Percentiles rank a stretch among this genome's conserved stretches.
phyloP scores from a whole-genome alignment of 176 grass and related monocot species.

The Zoysia pacifica region DNA sequence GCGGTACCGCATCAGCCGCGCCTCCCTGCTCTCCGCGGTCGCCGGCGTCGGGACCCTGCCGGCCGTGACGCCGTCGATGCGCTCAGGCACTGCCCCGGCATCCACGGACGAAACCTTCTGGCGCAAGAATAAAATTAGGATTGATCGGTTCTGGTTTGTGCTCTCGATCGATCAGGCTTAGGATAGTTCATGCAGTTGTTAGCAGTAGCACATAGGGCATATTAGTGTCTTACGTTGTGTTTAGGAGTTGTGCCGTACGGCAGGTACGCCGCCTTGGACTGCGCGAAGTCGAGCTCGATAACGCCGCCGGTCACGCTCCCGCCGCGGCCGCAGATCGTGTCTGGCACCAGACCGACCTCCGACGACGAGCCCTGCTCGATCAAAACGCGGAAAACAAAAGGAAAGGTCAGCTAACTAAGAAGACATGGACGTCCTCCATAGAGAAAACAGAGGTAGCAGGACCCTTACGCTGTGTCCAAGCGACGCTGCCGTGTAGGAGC shows the following conservation, averaged over 20 bases:
- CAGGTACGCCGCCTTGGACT: slow-evolving; percentile 48
- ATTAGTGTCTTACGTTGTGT: slow-evolving; percentile 42
- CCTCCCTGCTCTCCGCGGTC: slow-evolving; percentile 51
- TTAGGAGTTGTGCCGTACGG: slow-evolving; percentile 32
- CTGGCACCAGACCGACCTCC: slow-evolving; percentile 75
- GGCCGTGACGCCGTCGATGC: slow-evolving; percentile 6
- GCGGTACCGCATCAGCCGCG: slow-evolving; percentile 82
- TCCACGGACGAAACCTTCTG: slow-evolving; percentile 42
- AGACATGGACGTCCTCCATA: too few species aligned
- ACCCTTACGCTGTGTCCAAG: slow-evolving; percentile 60
- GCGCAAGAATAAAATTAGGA: background rate
- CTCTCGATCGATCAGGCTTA: background rate
- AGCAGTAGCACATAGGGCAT: background rate
- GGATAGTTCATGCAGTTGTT: too few species aligned
- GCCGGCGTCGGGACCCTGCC: background rate
- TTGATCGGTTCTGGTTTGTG: background rate
- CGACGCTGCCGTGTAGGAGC: slow-evolving; percentile 60
- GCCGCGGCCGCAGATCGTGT: slow-evolving; percentile 40
- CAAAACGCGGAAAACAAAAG: background rate
- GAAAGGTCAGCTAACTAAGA: background rate
- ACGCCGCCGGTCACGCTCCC: slow-evolving; percentile 34
- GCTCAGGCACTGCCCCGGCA: slow-evolving; percentile 8
- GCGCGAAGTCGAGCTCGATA: slow-evolving; percentile 56
- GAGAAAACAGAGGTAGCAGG: background rate
- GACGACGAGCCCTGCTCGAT: slow-evolving; percentile 68